Evolutionary conservation across 371 early-diverging fungal species (phyloP).

Genomic region (Zopfochytrium polystomum): DNA sequence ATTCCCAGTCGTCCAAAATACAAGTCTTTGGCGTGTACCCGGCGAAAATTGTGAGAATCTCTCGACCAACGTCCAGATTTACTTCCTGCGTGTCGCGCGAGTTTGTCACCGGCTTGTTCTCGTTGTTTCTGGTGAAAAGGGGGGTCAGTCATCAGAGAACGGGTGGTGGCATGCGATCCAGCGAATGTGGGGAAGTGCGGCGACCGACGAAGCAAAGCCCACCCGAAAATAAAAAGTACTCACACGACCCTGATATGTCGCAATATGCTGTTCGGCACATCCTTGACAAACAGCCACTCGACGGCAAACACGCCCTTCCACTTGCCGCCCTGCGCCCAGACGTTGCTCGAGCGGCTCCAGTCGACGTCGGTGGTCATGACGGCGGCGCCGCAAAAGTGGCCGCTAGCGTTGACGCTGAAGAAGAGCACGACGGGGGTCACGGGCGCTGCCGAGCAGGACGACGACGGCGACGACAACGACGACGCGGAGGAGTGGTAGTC

Average conservation of each 20-base stretch:
- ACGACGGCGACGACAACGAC: too few relatives aligned
- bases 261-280: conserved; percentile 35
- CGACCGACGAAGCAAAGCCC: background rate
- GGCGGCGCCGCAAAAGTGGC: conserved; percentile 45
- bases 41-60: conserved; percentile 43
- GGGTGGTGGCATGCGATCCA: background rate
- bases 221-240: background rate
- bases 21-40: conserved; percentile 33
- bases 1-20: conserved; percentile 42
- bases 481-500: conserved; percentile 1
- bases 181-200: too few relatives aligned
- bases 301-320: conserved; percentile 42
- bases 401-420: conserved; percentile 40
- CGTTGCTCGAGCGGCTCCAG: conserved; percentile 11
- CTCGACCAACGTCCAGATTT: conserved; percentile 35
- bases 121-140: conserved; percentile 37
- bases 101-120: conserved; percentile 52
- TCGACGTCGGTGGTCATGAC: conserved; percentile 37
- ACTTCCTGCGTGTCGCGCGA: conserved; percentile 50
- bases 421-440: conserved; percentile 35
- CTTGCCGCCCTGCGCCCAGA: conserved; percentile 31
- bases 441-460: background rate
- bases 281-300: conserved; percentile 39
- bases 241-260: conserved; percentile 37
- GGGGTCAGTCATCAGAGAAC: background rate